These are phyloP conservation scores for Furcasterigmium furcatum DNA, from an alignment of 2,329 filamentous ascomycete genomes.

Conservation along the genomic window DNA sequence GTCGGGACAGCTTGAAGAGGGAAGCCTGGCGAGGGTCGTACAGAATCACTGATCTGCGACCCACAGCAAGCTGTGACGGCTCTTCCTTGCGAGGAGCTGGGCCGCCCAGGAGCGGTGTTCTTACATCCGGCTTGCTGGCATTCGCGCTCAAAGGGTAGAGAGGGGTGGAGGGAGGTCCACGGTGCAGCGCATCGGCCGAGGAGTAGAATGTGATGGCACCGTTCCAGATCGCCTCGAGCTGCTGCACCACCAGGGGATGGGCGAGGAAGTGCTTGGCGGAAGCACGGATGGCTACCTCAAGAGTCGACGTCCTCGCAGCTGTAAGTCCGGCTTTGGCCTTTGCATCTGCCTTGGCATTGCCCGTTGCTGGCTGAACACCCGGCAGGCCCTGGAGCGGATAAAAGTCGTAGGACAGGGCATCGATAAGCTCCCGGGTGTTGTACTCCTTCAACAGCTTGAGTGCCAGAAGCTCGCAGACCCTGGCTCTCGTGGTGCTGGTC, in stretches of 20 bases:
- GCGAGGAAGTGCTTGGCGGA: slow-evolving; percentile 91
- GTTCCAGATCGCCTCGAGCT: slow-evolving; percentile 96
- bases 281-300: slow-evolving; percentile 89
- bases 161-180: slow-evolving; percentile 38
- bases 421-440: slow-evolving; percentile 83
- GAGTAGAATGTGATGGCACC: slow-evolving; percentile 94
- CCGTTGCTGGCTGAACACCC: slow-evolving; percentile 33
- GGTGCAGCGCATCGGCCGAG: slow-evolving; percentile 79
- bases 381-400: slow-evolving; percentile 83
- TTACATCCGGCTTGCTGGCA: slow-evolving; percentile 34
- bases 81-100: slow-evolving; percentile 19
- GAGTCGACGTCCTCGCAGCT: slow-evolving; percentile 77
- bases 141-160: slow-evolving; percentile 13
- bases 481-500: slow-evolving; percentile 77
- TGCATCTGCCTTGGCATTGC: slow-evolving; percentile 26
- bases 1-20: slow-evolving; percentile 83
- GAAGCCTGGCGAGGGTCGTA: slow-evolving; percentile 92
- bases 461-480: slow-evolving; percentile 86
- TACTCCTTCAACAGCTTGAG: slow-evolving; percentile 90
- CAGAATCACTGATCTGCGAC: slow-evolving; percentile 74
- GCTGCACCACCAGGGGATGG: slow-evolving; percentile 87
- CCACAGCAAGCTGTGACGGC: slow-evolving; percentile 26
- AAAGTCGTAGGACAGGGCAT: slow-evolving; percentile 93
- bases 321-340: slow-evolving; percentile 46
- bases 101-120: slow-evolving; percentile 49